Percentiles rank a stretch among this genome's conserved stretches.
Conservation (phyloP, 2,329 filamentous ascomycete genomes). For the Claviceps citrina region DNA sequence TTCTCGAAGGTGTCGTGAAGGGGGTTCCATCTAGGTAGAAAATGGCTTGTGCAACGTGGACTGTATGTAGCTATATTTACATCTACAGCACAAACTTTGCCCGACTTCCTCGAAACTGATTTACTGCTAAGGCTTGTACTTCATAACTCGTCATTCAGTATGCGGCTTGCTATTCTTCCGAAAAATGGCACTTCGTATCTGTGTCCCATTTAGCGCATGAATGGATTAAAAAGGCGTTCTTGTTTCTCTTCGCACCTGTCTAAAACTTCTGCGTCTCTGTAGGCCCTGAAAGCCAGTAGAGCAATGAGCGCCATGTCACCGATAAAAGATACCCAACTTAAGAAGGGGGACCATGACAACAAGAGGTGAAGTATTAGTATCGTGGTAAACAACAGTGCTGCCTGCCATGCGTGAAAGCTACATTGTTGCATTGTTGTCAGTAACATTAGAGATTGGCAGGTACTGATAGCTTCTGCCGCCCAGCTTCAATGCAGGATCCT, state of each 20-base stretch:
- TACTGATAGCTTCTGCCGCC: neutral
- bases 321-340: constrained; percentile 72
- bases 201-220: neutral
- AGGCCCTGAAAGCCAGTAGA: constrained; percentile 64
- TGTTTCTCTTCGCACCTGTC: constrained; percentile 33
- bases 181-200: constrained; percentile 66
- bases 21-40: constrained; percentile 33
- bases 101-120: neutral
- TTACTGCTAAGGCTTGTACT: neutral
- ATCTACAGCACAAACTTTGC: neutral
- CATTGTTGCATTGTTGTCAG: constrained; percentile 12
- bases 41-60: neutral
- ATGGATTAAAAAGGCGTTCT: neutral
- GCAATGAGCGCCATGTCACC: constrained; percentile 62
- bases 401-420: constrained; percentile 96
- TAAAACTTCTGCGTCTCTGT: constrained; percentile 60
- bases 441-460: no score
- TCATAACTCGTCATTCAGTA: constrained; percentile 65
- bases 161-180: constrained; percentile 69
- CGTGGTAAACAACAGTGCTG: constrained; percentile 63
- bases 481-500: neutral
- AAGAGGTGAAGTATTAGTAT: constrained; percentile 66
- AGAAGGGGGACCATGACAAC: constrained; percentile 67
- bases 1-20: constrained; percentile 31
- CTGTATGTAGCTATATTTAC: neutral